Evolutionary conservation across 2,329 filamentous ascomycete genomes (phyloP), one percentile per base, ranked within the genome.

Genomic region (Cytospora piceae): DNA sequence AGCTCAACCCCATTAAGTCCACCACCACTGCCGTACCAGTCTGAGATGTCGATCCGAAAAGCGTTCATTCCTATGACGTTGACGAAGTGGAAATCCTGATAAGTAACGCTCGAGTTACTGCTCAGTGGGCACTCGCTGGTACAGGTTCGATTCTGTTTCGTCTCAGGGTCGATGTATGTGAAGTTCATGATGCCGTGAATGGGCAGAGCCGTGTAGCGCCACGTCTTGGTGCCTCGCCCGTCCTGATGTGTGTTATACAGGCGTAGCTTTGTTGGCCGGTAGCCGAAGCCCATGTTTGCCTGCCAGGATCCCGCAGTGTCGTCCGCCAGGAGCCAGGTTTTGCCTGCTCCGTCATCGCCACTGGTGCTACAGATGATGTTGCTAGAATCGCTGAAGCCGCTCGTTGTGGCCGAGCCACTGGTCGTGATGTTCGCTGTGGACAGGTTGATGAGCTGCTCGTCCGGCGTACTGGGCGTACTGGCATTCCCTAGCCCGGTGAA

Each of bases 141-240:
- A 78, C 95, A 99, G 65, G 85, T 88, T 34, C 81, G 78, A 63
- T 89, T 89, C 59, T 85, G 80, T 31, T 90, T 90, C 1, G 87
- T 90, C 49, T 75, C 80, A 29, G 90, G 89, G 73, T 98, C 93
- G 69, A 89, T 88, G 72, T 95, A 98, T 46, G 93, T 96, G 73
- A 99, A 84, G 77, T 98, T 97, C 88, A 99, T 92, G 75, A 99
- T 97, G 61, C 95, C 95, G 69, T 91, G 89, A 73, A 94, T 87
- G 6, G 94, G 94, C 66, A 94, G 81, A 22, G 93, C 92, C 27
- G 92, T 92, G 74, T 93, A 96, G 65, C 93, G 88, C 80, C 92
- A 99, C 0, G 90, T 91, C 79, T 92, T 91, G 34, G 94, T 97
- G 34, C 95, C 94, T 69, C 93, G 89, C 60, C 91, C 93, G 72